Evolutionary conservation across 2,329 filamentous ascomycete genomes (phyloP).

Genomic region (Fusarium transvaalense): DNA sequence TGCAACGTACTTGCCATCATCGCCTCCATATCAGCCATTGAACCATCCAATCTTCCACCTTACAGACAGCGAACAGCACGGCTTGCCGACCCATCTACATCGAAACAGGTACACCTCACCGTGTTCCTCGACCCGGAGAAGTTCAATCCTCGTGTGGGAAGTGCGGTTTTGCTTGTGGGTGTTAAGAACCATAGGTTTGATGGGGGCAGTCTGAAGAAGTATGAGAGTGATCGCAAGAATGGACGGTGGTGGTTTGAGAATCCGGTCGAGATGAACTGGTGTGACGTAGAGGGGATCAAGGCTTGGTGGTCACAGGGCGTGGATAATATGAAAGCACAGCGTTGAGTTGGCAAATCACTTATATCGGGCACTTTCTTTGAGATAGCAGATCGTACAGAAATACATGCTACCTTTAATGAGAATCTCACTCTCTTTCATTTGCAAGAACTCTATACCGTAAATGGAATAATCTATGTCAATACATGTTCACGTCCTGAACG

Average conservation of each 20-base stretch:
- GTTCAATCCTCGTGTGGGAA: conserved; percentile 62
- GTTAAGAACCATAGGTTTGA: conserved; percentile 71
- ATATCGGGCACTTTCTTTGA: neutral
- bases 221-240: conserved; percentile 55
- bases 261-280: conserved; percentile 62
- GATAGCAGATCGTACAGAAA: neutral
- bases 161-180: conserved; percentile 64
- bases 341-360: neutral
- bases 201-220: conserved; percentile 60
- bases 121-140: conserved; percentile 66
- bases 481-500: neutral
- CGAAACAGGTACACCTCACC: conserved; percentile 65
- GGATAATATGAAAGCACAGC: neutral
- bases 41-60: conserved; percentile 63
- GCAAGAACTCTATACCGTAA: too few relatives aligned
- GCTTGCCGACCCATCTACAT: conserved; percentile 64
- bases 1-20: conserved; percentile 68
- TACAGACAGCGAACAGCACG: conserved; percentile 65
- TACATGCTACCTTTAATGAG: neutral
- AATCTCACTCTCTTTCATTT: neutral
- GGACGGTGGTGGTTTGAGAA: conserved; percentile 66
- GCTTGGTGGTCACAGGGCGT: conserved; percentile 59
- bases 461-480: neutral
- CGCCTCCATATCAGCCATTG: conserved; percentile 60
- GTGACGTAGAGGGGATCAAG: conserved; percentile 60